phyloP scores from a whole-genome alignment of 345 rosid genomes.

The Lepidium sativum region DNA sequence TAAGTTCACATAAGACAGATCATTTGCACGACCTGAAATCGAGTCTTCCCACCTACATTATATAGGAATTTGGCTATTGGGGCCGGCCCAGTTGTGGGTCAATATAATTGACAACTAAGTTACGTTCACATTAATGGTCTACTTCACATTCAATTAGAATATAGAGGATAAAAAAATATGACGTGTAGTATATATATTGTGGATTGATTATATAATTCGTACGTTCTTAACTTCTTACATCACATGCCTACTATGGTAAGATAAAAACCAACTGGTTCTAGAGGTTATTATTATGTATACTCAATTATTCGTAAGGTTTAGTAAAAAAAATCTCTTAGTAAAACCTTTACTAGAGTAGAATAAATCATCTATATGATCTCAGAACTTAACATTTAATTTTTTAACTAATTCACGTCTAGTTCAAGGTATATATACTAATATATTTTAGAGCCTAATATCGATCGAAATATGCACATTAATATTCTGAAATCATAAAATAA shows the following conservation, averaged over 20 bases:
- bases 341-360: background rate
- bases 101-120: no score
- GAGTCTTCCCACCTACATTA: no score
- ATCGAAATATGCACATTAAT: background rate
- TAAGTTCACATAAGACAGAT: no score
- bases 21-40: no score
- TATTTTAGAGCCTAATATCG: background rate
- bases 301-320: background rate
- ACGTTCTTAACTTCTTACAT: background rate
- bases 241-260: background rate
- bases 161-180: background rate
- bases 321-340: background rate
- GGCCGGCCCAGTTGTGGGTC: no score
- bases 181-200: background rate
- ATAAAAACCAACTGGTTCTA: background rate
- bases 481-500: background rate
- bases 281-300: background rate
- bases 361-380: background rate
- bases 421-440: no score
- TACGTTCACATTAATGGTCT: constrained; percentile 9
- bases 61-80: no score
- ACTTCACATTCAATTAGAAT: constrained; percentile 9
- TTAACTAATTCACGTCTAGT: background rate
- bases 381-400: background rate
- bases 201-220: background rate